Conservation (phyloP, 2,329 filamentous ascomycete species). For the Ceratocystis alfenasii region DNA sequence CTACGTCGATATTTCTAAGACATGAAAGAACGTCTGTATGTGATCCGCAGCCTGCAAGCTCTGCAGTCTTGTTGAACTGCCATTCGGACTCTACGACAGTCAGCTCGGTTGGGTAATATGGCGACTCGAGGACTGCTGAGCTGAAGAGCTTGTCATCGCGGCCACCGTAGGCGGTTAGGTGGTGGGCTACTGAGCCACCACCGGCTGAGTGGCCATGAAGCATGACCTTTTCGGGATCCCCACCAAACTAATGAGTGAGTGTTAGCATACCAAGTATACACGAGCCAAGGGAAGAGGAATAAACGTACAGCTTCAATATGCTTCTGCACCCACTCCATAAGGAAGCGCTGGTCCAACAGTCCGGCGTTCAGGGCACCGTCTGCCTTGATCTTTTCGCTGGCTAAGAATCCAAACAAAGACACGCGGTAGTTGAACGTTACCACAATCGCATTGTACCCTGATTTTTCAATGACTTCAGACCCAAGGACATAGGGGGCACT, state of each 20-base stretch:
- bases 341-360: conserved; percentile 38
- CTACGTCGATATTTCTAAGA: conserved; percentile 31
- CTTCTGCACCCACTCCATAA: conserved; percentile 40
- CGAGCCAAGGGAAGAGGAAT: no score
- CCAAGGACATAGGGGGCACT: conserved; percentile 33
- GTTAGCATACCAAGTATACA: neutral
- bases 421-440: conserved; percentile 38
- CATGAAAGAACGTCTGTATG: conserved; percentile 32
- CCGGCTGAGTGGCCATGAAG: conserved; percentile 36
- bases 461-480: conserved; percentile 33
- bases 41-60: conserved; percentile 31
- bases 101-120: conserved; percentile 41
- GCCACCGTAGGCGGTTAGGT: conserved; percentile 38
- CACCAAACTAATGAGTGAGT: conserved; percentile 32
- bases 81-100: conserved; percentile 36
- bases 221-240: conserved; percentile 36
- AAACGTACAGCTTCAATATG: conserved; percentile 39
- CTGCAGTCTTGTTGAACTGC: conserved; percentile 34
- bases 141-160: conserved; percentile 36
- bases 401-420: conserved; percentile 39
- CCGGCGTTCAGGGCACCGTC: conserved; percentile 31
- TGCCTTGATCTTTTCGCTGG: conserved; percentile 30
- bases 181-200: conserved; percentile 37
- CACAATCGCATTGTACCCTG: conserved; percentile 32
- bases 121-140: conserved; percentile 37